Base-by-base conservation (phyloP, 2,329 filamentous ascomycete genomes). In the Penicillium occitanis region DNA sequence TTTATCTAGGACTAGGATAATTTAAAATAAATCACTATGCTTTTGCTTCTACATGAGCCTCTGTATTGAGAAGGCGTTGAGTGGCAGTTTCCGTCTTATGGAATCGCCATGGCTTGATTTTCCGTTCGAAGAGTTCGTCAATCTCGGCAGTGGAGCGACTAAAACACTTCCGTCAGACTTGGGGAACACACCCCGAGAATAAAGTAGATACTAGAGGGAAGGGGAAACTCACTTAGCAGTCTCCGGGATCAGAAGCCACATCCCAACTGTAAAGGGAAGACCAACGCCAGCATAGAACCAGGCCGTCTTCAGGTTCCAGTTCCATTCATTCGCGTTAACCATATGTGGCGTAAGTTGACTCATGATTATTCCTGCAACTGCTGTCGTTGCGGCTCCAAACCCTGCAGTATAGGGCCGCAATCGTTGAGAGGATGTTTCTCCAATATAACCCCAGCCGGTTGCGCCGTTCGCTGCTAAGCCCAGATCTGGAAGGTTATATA, bases 341-440 rank as follows among this genome's bases (percentile, higher is more conserved):
- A 50, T 25, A 50, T 50, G 25, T 4, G 46, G 46, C n/a, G 71
- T 0, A 76, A 73, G 46, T 22, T 22, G 19, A 13, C 25, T 22
- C 46, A 50, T 50, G 19, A 25, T 50, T 22, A 25, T 28, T 22
- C 46, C 46, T 22, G 46, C 19, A 50, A 50, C 8, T 10, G 19
- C n/a, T 3, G 46, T 50, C 8, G 25, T 28, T 13, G 46, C 46
- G 11, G 46, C 46, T 22, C n/a, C 46, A 25, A 50, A 50, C 8
- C 46, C 19, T 13, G 46, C 46, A 11, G 19, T 50, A 50, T 50
- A 28, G 3, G 19, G 46, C 13, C 46, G 19, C 3, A 79, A 69
- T 3, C 76, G 72, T 14, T 76, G 75, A 0, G 78, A 75, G 0
- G 78, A 78, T 8, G 79, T 77, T 64, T 80, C 77, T 33, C 71